These are phyloP conservation scores for Trichoderma aggressivum DNA, from an alignment of 2,329 filamentous ascomycete genomes.

Conservation along the genomic window DNA sequence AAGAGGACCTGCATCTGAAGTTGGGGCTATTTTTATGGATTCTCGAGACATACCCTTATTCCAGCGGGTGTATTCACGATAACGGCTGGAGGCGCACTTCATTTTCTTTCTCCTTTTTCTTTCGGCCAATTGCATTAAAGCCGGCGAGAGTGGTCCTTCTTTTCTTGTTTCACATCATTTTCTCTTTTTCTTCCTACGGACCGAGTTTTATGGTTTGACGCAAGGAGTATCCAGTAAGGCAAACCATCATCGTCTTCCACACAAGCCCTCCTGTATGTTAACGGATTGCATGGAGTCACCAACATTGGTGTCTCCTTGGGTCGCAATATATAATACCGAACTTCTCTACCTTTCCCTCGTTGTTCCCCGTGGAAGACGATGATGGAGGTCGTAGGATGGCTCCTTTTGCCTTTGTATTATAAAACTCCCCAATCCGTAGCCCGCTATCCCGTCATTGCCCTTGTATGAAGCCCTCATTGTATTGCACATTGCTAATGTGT, in stretches of 20 bases:
- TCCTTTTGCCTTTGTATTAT: conserved; percentile 42
- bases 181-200: not conserved
- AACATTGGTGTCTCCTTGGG: conserved; percentile 34
- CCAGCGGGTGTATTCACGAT: conserved; percentile 31
- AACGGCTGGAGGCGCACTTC: conserved; percentile 28
- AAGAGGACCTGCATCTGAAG: conserved; percentile 22
- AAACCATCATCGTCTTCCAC: conserved; percentile 70
- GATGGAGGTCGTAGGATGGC: conserved; percentile 57
- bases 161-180: conserved; percentile 19
- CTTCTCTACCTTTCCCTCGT: conserved; percentile 33
- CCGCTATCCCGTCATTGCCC: not conserved
- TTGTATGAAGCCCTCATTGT: not conserved
- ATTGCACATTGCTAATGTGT: conserved; percentile 40
- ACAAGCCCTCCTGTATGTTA: conserved; percentile 61
- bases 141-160: conserved; percentile 18
- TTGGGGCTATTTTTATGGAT: conserved; percentile 27
- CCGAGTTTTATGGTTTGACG: conserved; percentile 13
- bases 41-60: conserved; percentile 32
- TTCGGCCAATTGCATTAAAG: conserved; percentile 25
- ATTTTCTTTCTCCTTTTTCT: conserved; percentile 23
- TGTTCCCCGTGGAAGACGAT: conserved; percentile 56
- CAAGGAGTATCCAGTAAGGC: conserved; percentile 47
- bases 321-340: conserved; percentile 43
- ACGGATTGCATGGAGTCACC: conserved; percentile 39
- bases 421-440: conserved; percentile 23